A percentile compares a stretch with the other conserved stretches of the same genome.
phyloP scores from a whole-genome alignment of 805 yeast species.

The Sugiyamaella marilandica region DNA sequence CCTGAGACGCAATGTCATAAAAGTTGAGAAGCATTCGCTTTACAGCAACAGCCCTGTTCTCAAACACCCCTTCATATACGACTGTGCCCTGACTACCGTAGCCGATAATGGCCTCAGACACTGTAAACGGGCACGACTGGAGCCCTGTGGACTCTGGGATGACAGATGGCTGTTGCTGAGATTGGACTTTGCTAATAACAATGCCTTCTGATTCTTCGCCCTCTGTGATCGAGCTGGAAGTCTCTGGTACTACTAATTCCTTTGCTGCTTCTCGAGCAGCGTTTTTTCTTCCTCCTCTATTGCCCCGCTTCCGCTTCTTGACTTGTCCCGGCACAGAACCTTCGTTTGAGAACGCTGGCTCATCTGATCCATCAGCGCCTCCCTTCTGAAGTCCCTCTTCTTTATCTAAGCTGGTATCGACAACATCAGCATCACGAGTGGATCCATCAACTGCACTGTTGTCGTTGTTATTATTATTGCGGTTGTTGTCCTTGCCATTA shows the following conservation, averaged over 20 bases:
- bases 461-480: background rate
- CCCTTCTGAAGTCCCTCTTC: conserved; percentile 4
- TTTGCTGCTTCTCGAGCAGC: conserved; percentile 7
- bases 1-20: conserved; percentile 90
- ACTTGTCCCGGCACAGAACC: conserved; percentile 16
- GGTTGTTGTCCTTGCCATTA: background rate
- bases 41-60: conserved; percentile 91
- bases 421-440: background rate
- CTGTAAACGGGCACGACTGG: conserved; percentile 27
- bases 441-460: conserved; percentile 3
- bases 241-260: conserved; percentile 1
- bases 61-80: conserved; percentile 85
- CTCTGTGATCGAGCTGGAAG: background rate
- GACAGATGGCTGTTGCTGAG: conserved; percentile 4
- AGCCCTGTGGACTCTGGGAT: conserved; percentile 9
- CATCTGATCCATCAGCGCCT: conserved; percentile 29
- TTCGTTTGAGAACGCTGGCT: conserved; percentile 11
- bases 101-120: conserved; percentile 77
- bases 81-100: conserved; percentile 97
- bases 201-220: conserved; percentile 6
- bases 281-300: conserved; percentile 73
- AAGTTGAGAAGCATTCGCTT: conserved; percentile 90
- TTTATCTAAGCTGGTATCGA: background rate
- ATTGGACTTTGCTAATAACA: background rate
- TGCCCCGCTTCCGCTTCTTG: conserved; percentile 75